Conservation (phyloP, 2,329 filamentous ascomycete species). For the Fusarium ramigenum region DNA sequence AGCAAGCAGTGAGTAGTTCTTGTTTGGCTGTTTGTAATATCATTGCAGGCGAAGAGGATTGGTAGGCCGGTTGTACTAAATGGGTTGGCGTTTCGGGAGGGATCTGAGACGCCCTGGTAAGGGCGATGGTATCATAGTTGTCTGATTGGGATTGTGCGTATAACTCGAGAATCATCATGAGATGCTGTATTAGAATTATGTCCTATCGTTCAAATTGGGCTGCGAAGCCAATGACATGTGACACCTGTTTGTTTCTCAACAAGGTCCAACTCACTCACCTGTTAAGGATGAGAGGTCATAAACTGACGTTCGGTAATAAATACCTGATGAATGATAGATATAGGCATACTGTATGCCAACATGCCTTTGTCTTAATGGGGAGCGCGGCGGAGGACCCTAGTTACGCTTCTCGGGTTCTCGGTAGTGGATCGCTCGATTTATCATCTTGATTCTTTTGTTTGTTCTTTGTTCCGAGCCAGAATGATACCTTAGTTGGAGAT, state of each 20-base stretch:
- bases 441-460: background rate
- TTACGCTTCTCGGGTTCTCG: background rate
- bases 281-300: background rate
- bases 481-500: background rate
- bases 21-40: slow-evolving; percentile 35
- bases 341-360: background rate
- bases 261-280: background rate
- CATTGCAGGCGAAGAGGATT: slow-evolving; percentile 15
- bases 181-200: background rate
- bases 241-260: slow-evolving; percentile 1
- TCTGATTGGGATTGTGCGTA: slow-evolving; percentile 3
- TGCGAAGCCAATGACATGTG: background rate
- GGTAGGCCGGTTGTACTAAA: slow-evolving; percentile 23
- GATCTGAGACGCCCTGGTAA: slow-evolving; percentile 15
- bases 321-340: background rate
- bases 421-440: background rate
- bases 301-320: background rate
- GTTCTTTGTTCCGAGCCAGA: background rate
- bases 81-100: slow-evolving; percentile 36
- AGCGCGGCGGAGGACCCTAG: background rate
- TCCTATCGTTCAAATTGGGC: background rate
- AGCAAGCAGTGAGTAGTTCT: slow-evolving; percentile 50
- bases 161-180: slow-evolving; percentile 13
- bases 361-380: background rate
- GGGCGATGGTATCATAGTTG: slow-evolving; percentile 16